Percentiles rank a stretch among this genome's conserved stretches.
phyloP scores from a whole-genome alignment of 495 filamentous ascomycete genomes.

The Xylaria curta region DNA sequence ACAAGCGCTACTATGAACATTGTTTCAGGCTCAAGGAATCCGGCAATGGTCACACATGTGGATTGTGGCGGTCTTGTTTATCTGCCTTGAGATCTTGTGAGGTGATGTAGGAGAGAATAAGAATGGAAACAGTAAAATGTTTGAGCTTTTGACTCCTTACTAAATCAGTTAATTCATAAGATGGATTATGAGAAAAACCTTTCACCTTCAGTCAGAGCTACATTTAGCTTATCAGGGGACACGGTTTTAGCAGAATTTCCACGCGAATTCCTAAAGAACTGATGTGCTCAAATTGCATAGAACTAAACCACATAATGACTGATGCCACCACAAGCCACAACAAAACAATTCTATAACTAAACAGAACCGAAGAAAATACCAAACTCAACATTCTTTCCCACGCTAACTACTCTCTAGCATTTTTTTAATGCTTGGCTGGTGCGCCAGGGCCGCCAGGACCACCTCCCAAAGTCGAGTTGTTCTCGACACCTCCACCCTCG shows the following conservation, averaged over 20 bases:
- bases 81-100: too few relatives aligned
- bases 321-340: not conserved
- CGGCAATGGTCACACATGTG: too few relatives aligned
- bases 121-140: too few relatives aligned
- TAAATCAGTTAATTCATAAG: not conserved
- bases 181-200: not conserved
- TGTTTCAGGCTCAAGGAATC: too few relatives aligned
- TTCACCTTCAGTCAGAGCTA: not conserved
- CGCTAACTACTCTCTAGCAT: not conserved
- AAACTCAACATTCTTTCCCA: not conserved
- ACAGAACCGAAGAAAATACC: not conserved
- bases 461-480: not conserved
- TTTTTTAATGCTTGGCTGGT: not conserved
- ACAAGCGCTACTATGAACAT: not conserved
- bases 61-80: too few relatives aligned
- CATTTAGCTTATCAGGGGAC: not conserved
- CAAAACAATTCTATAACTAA: not conserved
- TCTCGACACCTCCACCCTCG: conserved; percentile 11
- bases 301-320: not conserved
- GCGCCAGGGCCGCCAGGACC: not conserved
- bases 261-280: not conserved
- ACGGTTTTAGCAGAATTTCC: not conserved
- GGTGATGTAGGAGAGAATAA: too few relatives aligned
- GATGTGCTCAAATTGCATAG: not conserved
- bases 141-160: too few relatives aligned